Conservation (phyloP, 805 yeast genomes). For the Komagataella pastoris region DNA sequence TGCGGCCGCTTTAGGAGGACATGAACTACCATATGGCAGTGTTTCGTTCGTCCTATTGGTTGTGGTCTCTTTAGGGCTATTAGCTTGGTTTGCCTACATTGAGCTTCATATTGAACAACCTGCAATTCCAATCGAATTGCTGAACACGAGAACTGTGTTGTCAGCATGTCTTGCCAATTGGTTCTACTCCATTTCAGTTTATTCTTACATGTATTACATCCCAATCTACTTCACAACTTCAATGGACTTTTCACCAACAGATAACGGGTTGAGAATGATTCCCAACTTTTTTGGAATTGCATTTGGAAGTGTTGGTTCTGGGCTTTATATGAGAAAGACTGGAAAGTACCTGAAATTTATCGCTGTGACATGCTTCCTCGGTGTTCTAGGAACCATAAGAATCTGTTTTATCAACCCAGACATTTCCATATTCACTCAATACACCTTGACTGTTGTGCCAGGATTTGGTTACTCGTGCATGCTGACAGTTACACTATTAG, state of each 20-base stretch:
- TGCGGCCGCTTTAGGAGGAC: conserved; percentile 57
- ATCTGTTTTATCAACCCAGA: conserved; percentile 14
- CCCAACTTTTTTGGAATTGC: conserved; percentile 56
- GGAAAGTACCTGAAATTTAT: conserved; percentile 46
- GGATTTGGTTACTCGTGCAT: conserved; percentile 53
- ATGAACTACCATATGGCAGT: conserved; percentile 33
- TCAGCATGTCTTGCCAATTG: conserved; percentile 57
- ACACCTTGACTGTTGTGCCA: conserved; percentile 28
- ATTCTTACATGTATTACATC: conserved; percentile 49
- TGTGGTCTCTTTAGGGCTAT: conserved; percentile 18
- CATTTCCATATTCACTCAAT: conserved; percentile 21
- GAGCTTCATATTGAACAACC: conserved; percentile 46
- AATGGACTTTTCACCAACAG: conserved; percentile 34
- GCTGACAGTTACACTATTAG: conserved; percentile 54
- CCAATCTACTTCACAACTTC: conserved; percentile 59
- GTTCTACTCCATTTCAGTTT: conserved; percentile 58
- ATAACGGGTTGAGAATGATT: conserved; percentile 39
- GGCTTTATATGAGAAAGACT: conserved; percentile 50
- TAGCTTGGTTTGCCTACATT: conserved; percentile 29
- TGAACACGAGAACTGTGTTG: conserved; percentile 45
- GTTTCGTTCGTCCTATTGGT: conserved; percentile 22
- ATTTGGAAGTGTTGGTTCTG: conserved; percentile 48
- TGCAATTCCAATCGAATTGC: conserved; percentile 47
- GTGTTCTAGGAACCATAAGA: conserved; percentile 29
- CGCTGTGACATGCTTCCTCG: conserved; percentile 23